These are phyloP conservation scores for Fusarium ramigenum DNA, from an alignment of 2,329 filamentous ascomycete genomes.

Conservation along the genomic window DNA sequence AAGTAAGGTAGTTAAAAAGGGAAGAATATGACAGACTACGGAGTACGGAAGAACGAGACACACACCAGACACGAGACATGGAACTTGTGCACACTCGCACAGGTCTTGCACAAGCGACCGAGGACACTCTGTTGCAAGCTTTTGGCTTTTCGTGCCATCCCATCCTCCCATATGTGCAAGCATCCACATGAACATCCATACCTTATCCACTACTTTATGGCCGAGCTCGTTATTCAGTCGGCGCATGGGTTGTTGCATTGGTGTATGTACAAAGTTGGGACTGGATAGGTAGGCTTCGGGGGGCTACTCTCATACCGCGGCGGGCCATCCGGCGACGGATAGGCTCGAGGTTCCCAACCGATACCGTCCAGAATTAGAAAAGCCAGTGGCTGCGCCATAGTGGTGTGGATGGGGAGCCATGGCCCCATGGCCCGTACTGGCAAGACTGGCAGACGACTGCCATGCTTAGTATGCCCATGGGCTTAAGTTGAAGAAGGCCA, in stretches of 20 bases:
- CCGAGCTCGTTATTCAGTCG: constrained; percentile 44
- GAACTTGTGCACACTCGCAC: constrained; percentile 33
- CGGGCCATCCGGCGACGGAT: constrained; percentile 44
- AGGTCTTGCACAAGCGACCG: constrained; percentile 34
- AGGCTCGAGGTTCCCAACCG: constrained; percentile 30
- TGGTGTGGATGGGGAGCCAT: constrained; percentile 41
- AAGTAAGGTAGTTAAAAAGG: not conserved
- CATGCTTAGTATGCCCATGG: constrained; percentile 15
- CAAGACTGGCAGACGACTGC: constrained; percentile 24
- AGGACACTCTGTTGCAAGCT: constrained; percentile 19
- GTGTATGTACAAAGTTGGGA: constrained; percentile 9
- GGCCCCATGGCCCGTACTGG: constrained; percentile 29
- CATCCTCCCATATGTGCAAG: constrained; percentile 14
- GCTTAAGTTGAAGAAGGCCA: constrained; percentile 25
- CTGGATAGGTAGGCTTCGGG: constrained; percentile 35
- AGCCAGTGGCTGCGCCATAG: constrained; percentile 48
- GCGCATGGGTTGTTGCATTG: constrained; percentile 41
- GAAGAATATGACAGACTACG: constrained; percentile 10
- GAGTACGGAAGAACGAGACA: constrained; percentile 27
- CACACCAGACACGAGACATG: constrained; percentile 23
- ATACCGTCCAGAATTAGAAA: constrained; percentile 50
- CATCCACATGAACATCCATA: constrained; percentile 32
- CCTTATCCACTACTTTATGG: constrained; percentile 41
- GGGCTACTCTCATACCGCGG: constrained; percentile 42
- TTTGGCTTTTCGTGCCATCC: constrained; percentile 26